Conservation (phyloP, 2,329 filamentous ascomycete genomes). For the Cladophialophora immunda region DNA sequence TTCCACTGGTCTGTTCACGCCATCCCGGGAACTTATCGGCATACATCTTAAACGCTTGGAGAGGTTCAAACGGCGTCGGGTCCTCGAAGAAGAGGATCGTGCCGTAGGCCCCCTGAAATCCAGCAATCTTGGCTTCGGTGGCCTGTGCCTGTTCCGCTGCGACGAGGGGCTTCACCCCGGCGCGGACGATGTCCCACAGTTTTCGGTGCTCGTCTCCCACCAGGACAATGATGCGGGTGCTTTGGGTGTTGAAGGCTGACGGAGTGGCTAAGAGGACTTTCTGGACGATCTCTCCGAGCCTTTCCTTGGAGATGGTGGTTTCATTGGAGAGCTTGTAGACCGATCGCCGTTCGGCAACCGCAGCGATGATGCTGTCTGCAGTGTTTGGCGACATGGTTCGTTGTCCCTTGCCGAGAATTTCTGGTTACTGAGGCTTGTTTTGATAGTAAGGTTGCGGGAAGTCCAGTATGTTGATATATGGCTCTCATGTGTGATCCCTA, state of each 20-base stretch:
- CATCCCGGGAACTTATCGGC: conserved; percentile 80
- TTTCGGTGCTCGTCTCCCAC: conserved; percentile 83
- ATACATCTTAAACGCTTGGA: conserved; percentile 68
- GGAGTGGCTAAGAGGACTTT: conserved; percentile 72
- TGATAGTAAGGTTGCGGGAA: not conserved
- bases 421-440: conserved; percentile 4
- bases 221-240: conserved; percentile 78
- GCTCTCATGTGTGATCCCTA: not conserved
- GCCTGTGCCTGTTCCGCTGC: not conserved
- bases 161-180: not conserved
- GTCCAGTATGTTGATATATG: conserved; percentile 8
- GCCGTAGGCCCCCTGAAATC: conserved; percentile 4
- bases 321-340: conserved; percentile 11
- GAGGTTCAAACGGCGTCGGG: conserved; percentile 68
- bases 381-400: conserved; percentile 14
- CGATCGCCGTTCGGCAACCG: conserved; percentile 17
- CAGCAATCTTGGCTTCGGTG: conserved; percentile 7
- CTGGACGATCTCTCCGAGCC: conserved; percentile 11
- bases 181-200: conserved; percentile 75
- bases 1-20: conserved; percentile 78
- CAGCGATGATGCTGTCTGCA: conserved; percentile 18
- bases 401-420: conserved; percentile 1
- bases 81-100: conserved; percentile 86
- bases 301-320: conserved; percentile 13
- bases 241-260: conserved; percentile 87